These are phyloP conservation scores for Corylus avellana DNA, from an alignment of 306 rosid species.

Conservation along the genomic window DNA sequence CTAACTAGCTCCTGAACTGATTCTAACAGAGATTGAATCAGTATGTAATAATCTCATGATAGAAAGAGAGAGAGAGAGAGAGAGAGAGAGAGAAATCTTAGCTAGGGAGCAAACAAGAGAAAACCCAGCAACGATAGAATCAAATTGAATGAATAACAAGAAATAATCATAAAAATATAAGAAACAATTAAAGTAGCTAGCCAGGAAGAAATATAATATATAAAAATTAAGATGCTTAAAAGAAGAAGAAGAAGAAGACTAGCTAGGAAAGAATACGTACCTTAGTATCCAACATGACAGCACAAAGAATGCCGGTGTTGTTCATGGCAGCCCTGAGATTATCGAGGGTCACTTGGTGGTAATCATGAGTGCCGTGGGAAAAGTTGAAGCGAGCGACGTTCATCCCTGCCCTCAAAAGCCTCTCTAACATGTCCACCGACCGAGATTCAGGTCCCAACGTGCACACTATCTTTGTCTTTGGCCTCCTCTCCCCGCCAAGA, in stretches of 20 bases:
- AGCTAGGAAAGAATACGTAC: not conserved
- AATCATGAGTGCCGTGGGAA: constrained; percentile 37
- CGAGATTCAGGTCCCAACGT: constrained; percentile 25
- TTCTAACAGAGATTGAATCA: too few relatives aligned
- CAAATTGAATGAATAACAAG: too few relatives aligned
- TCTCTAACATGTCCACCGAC: constrained; percentile 22
- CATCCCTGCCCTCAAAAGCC: constrained; percentile 28
- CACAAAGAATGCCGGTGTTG: constrained; percentile 40
- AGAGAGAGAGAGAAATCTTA: too few relatives aligned
- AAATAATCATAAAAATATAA: not conserved
- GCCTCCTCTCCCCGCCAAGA: not conserved
- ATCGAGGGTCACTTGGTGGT: constrained; percentile 47
- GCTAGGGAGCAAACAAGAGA: too few relatives aligned
- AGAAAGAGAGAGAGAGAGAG: too few relatives aligned
- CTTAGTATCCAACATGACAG: constrained; percentile 30
- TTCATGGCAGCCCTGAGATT: constrained; percentile 29
- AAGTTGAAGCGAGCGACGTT: constrained; percentile 51
- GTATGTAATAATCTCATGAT: too few relatives aligned
- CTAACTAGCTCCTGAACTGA: too few relatives aligned
- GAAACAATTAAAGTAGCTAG: not conserved
- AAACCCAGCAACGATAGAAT: too few relatives aligned
- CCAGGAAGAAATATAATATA: not conserved
- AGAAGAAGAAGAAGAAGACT: too few relatives aligned
- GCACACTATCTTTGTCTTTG: constrained; percentile 31
- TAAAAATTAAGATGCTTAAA: not conserved